Conservation (phyloP, 148 eudicot genomes). For the Spergularia bocconei region DNA sequence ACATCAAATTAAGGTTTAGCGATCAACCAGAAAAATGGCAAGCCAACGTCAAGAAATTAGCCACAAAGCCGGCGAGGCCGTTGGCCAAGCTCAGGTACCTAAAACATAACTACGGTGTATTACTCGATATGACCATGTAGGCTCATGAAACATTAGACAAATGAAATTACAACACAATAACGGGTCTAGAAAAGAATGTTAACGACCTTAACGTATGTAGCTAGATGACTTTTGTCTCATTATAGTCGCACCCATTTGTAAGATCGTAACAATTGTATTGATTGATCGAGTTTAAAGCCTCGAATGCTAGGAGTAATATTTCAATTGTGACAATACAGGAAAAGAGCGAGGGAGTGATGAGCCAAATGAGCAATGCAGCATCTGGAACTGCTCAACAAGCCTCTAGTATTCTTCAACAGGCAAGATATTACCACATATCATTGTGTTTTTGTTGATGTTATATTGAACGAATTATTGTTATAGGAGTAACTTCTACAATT, state of each 20-base stretch:
- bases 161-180: too few species aligned
- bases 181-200: too few species aligned
- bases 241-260: too few species aligned
- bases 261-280: too few species aligned
- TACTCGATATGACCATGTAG: too few species aligned
- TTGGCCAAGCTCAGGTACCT: conserved; percentile 4
- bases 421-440: not conserved
- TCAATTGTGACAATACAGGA: conserved; percentile 29
- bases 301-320: not conserved
- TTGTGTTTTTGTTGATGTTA: too few species aligned
- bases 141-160: too few species aligned
- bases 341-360: conserved; percentile 42
- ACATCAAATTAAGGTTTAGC: not conserved
- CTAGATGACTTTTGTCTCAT: too few species aligned
- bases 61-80: conserved; percentile 26
- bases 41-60: conserved; percentile 21
- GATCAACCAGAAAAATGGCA: conserved; percentile 27
- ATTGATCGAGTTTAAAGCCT: too few species aligned
- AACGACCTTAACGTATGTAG: too few species aligned
- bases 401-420: conserved; percentile 43
- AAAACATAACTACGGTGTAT: not conserved
- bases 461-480: too few species aligned
- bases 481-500: too few species aligned
- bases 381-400: conserved; percentile 40
- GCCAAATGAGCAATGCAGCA: conserved; percentile 37